Evolutionary conservation across 208 protist species (phyloP), one percentile per base, ranked within the genome.

Genomic region (Trypanosoma theileri): DNA sequence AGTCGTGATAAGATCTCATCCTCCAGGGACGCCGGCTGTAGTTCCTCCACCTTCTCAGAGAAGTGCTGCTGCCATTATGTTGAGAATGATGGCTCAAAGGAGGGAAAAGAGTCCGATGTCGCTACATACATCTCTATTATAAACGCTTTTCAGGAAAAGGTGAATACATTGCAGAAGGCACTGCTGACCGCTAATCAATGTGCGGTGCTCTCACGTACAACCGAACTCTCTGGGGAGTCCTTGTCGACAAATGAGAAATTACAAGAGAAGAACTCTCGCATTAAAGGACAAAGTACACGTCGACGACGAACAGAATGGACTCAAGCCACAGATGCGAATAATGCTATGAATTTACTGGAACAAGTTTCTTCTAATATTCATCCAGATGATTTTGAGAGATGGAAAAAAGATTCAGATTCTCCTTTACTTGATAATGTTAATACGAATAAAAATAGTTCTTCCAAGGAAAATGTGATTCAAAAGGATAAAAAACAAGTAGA

Each of bases 81-180:
- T 48, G 44, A 48, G 16, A 3, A 17, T 48, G 28, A 24, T 14
- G 17, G 55, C 3, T 9, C 1, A 9, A 21, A 52, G 42, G 46
- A 66, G 6, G 35, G 1, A 45, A 22, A 14, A 22, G 51, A 59
- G 12, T 4, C 14, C 17, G 52, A 66, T 22, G 21, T 14, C n/a
- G 24, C 50, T 0, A 24, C 21, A 28, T 75, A 75, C 31, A 7
- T 66, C 1, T 69, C 57, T 19, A 59, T 75, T 17, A 68, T 75
- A 41, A n/a, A 24, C 58, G 17, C 28, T 44, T 41, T 75, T 16
- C 60, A 61, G 24, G 50, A 56, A 40, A 58, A 62, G 22, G 46
- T 75, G 31, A n/a, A n/a, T 55, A 41, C 11, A 0, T 51, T 75
- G 45, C 60, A 75, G 22, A 21, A 57, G 22, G 70, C 70, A 42